phyloP scores from a whole-genome alignment of 2,329 filamentous ascomycete species.

The Chrysoporthe puriensis region DNA sequence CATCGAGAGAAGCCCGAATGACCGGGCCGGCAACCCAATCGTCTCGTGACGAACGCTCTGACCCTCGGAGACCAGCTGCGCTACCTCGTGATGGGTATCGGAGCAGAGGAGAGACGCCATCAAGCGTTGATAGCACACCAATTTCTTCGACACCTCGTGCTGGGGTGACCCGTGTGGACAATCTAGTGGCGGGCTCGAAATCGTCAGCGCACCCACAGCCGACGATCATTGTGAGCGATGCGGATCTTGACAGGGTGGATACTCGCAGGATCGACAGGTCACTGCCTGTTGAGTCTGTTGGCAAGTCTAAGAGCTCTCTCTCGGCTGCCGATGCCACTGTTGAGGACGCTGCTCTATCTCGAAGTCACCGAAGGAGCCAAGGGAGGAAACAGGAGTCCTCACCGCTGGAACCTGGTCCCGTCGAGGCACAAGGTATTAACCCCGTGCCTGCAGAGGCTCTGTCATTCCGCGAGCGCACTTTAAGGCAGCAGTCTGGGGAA shows the following conservation, averaged over 20 bases:
- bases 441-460: neutral
- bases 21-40: neutral
- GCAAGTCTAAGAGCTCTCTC: neutral
- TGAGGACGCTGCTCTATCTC: neutral
- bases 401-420: neutral
- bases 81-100: neutral
- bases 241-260: neutral
- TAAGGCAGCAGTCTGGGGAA: neutral
- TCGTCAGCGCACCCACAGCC: neutral
- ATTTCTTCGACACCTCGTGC: too few relatives aligned
- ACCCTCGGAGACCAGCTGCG: neutral
- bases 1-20: neutral
- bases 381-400: neutral
- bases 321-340: neutral
- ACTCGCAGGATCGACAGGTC: neutral
- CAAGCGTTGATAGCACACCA: too few relatives aligned
- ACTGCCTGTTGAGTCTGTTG: neutral
- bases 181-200: neutral
- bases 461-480: slow-evolving; percentile 1
- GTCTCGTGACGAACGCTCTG: neutral
- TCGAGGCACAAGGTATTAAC: neutral
- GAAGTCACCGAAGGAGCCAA: neutral
- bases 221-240: neutral
- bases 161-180: neutral
- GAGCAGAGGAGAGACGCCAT: neutral